Evolutionary conservation across 1,284 basidiomycete species (phyloP).

Genomic region (Naganishia sp.): DNA sequence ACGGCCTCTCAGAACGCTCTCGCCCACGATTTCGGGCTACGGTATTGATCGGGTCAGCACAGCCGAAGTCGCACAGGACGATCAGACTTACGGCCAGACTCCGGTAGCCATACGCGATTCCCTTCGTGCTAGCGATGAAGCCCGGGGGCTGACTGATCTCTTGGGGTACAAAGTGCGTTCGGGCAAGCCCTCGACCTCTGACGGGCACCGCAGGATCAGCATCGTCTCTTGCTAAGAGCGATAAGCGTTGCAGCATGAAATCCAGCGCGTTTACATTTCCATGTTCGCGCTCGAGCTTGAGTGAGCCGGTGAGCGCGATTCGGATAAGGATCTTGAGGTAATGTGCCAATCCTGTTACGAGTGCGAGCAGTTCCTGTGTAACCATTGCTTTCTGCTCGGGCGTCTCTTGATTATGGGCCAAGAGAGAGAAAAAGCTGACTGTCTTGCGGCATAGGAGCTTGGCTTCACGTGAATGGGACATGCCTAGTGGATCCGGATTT

Average conservation of each 20-base stretch:
- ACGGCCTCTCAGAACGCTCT: constrained; percentile 68
- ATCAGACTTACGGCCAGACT: constrained; percentile 63
- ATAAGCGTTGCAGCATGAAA: constrained; percentile 87
- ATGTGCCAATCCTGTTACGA: constrained; percentile 96
- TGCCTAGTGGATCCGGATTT: constrained; percentile 61
- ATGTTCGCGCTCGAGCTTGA: constrained; percentile 92
- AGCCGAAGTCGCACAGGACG: not conserved
- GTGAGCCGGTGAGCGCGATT: constrained; percentile 91
- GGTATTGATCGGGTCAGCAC: no score
- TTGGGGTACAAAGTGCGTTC: constrained; percentile 2
- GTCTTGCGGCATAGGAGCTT: constrained; percentile 98
- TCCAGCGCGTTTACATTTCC: constrained; percentile 78
- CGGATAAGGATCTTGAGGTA: constrained; percentile 99
- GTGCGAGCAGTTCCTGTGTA: constrained; percentile 93
- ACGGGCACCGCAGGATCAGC: constrained; percentile 72
- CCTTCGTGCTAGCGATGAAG: constrained; percentile 69
- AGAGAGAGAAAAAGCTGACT: constrained; percentile 94
- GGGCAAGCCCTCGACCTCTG: constrained; percentile 42
- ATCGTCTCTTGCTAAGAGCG: constrained; percentile 83
- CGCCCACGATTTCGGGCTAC: constrained; percentile 76
- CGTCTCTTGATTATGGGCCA: constrained; percentile 86
- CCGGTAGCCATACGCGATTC: constrained; percentile 74
- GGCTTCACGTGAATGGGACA: constrained; percentile 97
- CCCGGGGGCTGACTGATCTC: constrained; percentile 42
- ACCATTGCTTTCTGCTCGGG: constrained; percentile 59